phyloP scores from a whole-genome alignment of 139 green algal species.

The Zygnema circumcarinatum region DNA sequence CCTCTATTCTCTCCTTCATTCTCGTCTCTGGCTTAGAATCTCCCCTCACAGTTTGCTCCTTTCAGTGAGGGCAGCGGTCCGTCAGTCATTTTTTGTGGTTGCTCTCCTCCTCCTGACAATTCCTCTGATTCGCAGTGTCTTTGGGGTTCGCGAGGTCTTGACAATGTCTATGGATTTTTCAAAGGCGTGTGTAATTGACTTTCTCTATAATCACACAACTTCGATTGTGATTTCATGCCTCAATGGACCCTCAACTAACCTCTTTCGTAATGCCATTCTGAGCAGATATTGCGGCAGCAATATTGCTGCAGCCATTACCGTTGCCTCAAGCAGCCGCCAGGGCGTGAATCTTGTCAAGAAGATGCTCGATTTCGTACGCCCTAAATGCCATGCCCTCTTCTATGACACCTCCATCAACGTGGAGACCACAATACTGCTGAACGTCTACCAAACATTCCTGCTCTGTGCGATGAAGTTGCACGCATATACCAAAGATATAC shows the following conservation, averaged over 20 bases:
- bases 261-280: no score
- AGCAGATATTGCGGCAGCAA: slow-evolving; percentile 50
- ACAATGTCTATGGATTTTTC: no score
- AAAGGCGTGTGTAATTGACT: no score
- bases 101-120: background rate
- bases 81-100: background rate
- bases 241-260: no score
- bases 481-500: slow-evolving; percentile 10
- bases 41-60: background rate
- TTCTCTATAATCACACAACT: no score
- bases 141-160: no score
- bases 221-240: no score
- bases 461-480: slow-evolving; percentile 61
- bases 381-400: slow-evolving; percentile 86
- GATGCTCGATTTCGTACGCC: slow-evolving; percentile 82
- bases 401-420: slow-evolving; percentile 84
- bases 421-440: slow-evolving; percentile 73
- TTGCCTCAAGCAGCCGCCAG: slow-evolving; percentile 68
- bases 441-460: slow-evolving; percentile 72
- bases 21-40: background rate
- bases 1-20: no score
- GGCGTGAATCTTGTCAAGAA: slow-evolving; percentile 51
- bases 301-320: slow-evolving; percentile 70
- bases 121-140: no score
- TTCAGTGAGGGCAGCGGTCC: background rate